phyloP scores from a whole-genome alignment of 2,329 filamentous ascomycete species.

The Alternaria arbusti region DNA sequence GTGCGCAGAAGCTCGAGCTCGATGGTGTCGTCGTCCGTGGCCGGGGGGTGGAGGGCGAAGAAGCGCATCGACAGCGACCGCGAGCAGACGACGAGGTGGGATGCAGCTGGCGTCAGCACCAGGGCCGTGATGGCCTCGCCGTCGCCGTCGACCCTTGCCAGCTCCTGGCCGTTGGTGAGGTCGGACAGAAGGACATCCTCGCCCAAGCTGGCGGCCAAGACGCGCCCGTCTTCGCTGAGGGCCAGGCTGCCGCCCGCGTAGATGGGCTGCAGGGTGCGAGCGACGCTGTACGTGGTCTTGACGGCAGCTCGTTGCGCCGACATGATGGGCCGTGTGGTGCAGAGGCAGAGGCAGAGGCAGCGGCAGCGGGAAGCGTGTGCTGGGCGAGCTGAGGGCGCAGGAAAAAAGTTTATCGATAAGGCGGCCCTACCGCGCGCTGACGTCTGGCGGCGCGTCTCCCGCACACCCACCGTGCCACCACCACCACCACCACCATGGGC shows the following conservation, averaged over 20 bases:
- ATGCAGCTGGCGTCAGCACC: constrained; percentile 81
- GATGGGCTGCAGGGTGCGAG: constrained; percentile 85
- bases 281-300: constrained; percentile 89
- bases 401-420: constrained; percentile 48
- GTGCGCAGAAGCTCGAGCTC: constrained; percentile 73
- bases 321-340: constrained; percentile 9
- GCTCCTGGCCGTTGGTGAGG: constrained; percentile 78
- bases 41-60: constrained; percentile 71
- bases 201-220: constrained; percentile 87
- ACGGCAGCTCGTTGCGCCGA: constrained; percentile 61
- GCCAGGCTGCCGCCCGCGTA: constrained; percentile 90
- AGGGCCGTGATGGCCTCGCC: constrained; percentile 78
- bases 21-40: constrained; percentile 64
- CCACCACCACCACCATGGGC: constrained; percentile 32
- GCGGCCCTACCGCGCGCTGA: constrained; percentile 16
- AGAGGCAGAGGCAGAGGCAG: background rate
- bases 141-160: constrained; percentile 83
- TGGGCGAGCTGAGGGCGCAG: constrained; percentile 27
- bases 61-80: constrained; percentile 96
- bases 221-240: constrained; percentile 78
- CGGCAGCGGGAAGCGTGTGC: background rate
- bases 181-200: constrained; percentile 91
- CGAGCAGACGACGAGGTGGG: constrained; percentile 89
- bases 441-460: constrained; percentile 18
- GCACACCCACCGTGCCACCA: background rate